Conservation (phyloP, 306 rosid species). For the Malus fusca region DNA sequence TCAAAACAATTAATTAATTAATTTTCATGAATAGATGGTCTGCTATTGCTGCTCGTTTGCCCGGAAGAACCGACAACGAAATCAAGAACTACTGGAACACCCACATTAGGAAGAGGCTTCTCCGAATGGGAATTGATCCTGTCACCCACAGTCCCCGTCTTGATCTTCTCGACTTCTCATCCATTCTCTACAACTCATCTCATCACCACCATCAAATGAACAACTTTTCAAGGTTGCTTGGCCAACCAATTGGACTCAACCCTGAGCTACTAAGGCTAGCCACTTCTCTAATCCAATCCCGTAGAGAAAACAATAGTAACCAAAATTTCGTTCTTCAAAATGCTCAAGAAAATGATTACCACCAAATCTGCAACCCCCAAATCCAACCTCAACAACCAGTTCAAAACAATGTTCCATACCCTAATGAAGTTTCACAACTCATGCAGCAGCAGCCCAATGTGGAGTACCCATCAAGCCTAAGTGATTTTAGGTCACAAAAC, state of each 20-base stretch:
- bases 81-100: constrained; percentile 98
- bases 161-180: constrained; percentile 67
- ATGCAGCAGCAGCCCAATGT: constrained; percentile 17
- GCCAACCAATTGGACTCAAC: constrained; percentile 37
- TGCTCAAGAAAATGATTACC: constrained; percentile 9
- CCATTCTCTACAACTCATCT: constrained; percentile 55
- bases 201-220: constrained; percentile 35
- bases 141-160: constrained; percentile 81
- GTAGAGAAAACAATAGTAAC: constrained; percentile 11
- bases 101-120: constrained; percentile 78
- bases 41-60: constrained; percentile 76
- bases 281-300: constrained; percentile 53
- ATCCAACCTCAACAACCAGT: constrained; percentile 23
- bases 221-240: constrained; percentile 40
- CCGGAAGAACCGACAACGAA: constrained; percentile 93
- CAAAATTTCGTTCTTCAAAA: constrained; percentile 16
- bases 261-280: constrained; percentile 67
- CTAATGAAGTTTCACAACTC: constrained; percentile 23
- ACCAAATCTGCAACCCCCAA: constrained; percentile 28
- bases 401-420: constrained; percentile 23
- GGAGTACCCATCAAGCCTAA: constrained; percentile 24
- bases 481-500: constrained; percentile 27
- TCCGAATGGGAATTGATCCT: constrained; percentile 94
- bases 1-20: neutral
- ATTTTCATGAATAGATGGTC: constrained; percentile 61